Conservation (phyloP, 129 eudicot genomes). For the Deinandra increscens region DNA sequence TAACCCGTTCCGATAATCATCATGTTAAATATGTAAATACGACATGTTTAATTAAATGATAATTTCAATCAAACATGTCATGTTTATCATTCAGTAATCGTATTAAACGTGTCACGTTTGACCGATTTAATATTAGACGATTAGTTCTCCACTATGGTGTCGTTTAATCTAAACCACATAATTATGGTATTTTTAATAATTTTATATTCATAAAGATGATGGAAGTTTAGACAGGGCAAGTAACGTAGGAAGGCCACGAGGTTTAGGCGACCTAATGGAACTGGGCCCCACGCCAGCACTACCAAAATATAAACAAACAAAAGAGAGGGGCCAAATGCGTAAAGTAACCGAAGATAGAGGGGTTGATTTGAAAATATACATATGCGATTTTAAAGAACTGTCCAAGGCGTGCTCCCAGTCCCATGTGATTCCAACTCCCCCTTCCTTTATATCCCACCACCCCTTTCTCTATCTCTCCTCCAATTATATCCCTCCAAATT, state of each 20-base stretch:
- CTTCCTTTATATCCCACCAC: constrained; percentile 40
- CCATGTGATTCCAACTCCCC: constrained; percentile 44
- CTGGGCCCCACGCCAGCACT: constrained; percentile 36
- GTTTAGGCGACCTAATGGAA: constrained; percentile 34
- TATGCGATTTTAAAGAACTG: constrained; percentile 33
- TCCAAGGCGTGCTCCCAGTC: constrained; percentile 45
- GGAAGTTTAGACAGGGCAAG: constrained; percentile 12
- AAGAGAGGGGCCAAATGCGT: constrained; percentile 23
- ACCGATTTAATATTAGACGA: too few relatives aligned
- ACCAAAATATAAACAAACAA: constrained; percentile 34
- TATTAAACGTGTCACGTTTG: too few relatives aligned
- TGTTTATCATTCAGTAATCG: too few relatives aligned
- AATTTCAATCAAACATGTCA: too few relatives aligned
- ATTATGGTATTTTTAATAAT: neutral
- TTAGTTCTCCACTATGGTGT: too few relatives aligned
- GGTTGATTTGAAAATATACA: constrained; percentile 9
- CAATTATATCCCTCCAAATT: constrained; percentile 29
- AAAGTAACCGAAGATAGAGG: constrained; percentile 23
- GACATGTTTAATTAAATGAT: too few relatives aligned
- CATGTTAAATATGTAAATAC: too few relatives aligned
- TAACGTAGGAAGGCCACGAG: constrained; percentile 19
- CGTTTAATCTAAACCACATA: neutral
- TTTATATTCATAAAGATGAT: constrained; percentile 6
- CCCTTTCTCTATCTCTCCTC: constrained; percentile 28
- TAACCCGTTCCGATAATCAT: too few relatives aligned